These are phyloP conservation scores for Hypoxylon intermedium DNA, from an alignment of 495 filamentous ascomycete genomes.

Conservation along the genomic window DNA sequence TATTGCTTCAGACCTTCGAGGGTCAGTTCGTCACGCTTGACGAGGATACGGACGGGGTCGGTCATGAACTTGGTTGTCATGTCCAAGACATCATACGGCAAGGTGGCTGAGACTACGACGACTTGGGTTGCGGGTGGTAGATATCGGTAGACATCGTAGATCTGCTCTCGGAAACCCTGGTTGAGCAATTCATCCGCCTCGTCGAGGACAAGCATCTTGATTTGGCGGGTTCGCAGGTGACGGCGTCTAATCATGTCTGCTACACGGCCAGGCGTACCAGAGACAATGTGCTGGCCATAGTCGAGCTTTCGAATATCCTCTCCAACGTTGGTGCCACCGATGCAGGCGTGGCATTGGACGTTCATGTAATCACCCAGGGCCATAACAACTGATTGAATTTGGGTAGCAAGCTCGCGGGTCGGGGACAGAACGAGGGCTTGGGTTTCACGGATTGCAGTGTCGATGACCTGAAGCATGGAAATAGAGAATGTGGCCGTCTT, in stretches of 20 bases:
- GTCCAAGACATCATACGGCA: conserved; percentile 97
- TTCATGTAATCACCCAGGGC: conserved; percentile 99
- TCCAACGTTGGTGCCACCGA: conserved; percentile 95
- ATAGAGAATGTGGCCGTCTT: conserved; percentile 99
- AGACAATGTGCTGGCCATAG: conserved; percentile 96
- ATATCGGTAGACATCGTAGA: conserved; percentile 98
- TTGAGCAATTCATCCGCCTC: conserved; percentile 93
- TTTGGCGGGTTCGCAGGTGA: conserved; percentile 87
- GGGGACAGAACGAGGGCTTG: conserved; percentile 97
- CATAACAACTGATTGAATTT: conserved; percentile 98
- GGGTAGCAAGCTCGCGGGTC: conserved; percentile 95
- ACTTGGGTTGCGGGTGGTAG: conserved; percentile 96
- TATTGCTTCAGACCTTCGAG: conserved; percentile 99
- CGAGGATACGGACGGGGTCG: conserved; percentile 96
- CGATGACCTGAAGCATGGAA: conserved; percentile 93
- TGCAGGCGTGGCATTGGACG: conserved; percentile 97
- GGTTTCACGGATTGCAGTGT: conserved; percentile 81
- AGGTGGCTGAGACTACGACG: conserved; percentile 94
- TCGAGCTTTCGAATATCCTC: conserved; percentile 97
- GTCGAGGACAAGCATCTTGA: conserved; percentile 99
- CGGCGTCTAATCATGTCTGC: conserved; percentile 99
- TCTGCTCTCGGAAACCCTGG: conserved; percentile 97
- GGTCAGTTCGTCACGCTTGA: conserved; percentile 99
- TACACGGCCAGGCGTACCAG: conserved; percentile 93
- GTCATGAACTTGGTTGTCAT: conserved; percentile 99